Base-by-base conservation (phyloP, 1,139 yeast genomes). In the Dujonia santamariae region DNA sequence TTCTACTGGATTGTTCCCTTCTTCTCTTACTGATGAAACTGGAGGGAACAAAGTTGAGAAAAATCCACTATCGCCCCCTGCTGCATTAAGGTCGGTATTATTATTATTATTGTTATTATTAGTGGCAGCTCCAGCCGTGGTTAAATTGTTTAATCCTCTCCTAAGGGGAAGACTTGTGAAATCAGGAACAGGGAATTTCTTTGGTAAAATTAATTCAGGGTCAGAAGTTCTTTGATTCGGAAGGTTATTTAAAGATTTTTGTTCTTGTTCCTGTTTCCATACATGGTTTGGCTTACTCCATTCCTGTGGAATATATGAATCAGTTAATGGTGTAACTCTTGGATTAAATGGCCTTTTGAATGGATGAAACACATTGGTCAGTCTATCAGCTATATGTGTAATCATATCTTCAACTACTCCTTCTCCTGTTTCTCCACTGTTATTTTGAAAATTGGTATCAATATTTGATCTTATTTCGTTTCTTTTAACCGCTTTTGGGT, bases 351-450 rank as follows among this genome's bases (percentile, higher is more conserved):
- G 67, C 43, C 64, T 54, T 32, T 46, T 45, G 27, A 51, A 61
- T 3, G 70, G 70, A 33, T 54, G 55, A 43, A 67, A 67, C 7
- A 67, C 59, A 41, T 67, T 66, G 3, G 74, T 67, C 35, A 65
- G 59, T 38, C 53, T 50, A 30, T 51, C 44, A 20, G 50, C 39
- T 22, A 67, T 40, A 40, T 62, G 67, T 15, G 51, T 42, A 3
- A 55, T 35, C 32, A 49, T 49, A 4, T 36, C 48, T 2, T 52
- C 53, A 7, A 41, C 30, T 11, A 7, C 11, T 7, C 9, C 7
- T 19, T 19, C 22, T 19, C 22, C 9, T 42, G 29, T 40, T 39
- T 25, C 39, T 34, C 24, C 22, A 8, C 23, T 20, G 37, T 47
- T 46, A 33, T 44, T 52, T 34, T 37, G 39, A 18, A 40, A 35